These are phyloP conservation scores for Diospyros lotus DNA, from an alignment of 148 eudicot genomes.

Conservation along the genomic window DNA sequence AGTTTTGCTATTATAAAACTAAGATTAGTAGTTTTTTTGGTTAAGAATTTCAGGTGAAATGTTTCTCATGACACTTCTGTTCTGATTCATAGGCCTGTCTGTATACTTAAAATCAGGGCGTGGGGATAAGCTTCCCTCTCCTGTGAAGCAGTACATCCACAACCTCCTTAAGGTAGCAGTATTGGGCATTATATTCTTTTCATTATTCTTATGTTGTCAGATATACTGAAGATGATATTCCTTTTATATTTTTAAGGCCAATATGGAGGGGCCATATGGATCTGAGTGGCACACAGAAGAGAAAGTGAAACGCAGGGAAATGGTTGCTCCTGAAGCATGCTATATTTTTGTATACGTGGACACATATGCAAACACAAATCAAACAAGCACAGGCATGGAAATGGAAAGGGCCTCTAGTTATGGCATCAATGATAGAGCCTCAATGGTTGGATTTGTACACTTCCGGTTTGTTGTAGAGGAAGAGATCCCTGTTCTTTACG, in stretches of 20 bases:
- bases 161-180: conserved; percentile 63
- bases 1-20: not conserved
- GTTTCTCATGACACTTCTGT: not conserved
- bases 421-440: conserved; percentile 26
- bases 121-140: conserved; percentile 59
- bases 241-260: conserved; percentile 34
- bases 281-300: conserved; percentile 78
- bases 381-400: conserved; percentile 6
- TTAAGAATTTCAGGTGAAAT: not conserved
- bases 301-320: conserved; percentile 77
- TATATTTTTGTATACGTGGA: conserved; percentile 67
- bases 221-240: not conserved
- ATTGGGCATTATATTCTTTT: not conserved
- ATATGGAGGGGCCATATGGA: conserved; percentile 86
- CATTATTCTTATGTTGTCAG: not conserved
- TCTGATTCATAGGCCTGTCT: conserved; percentile 43
- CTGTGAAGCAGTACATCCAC: conserved; percentile 56
- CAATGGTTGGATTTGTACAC: conserved; percentile 80
- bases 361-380: conserved; percentile 18
- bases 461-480: conserved; percentile 81
- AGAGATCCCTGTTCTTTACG: conserved; percentile 82
- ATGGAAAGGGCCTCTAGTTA: conserved; percentile 15
- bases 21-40: not conserved
- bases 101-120: conserved; percentile 56
- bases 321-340: conserved; percentile 76